phyloP scores from a whole-genome alignment of 768 basidiomycete genomes.

The Lactifluus volemus region DNA sequence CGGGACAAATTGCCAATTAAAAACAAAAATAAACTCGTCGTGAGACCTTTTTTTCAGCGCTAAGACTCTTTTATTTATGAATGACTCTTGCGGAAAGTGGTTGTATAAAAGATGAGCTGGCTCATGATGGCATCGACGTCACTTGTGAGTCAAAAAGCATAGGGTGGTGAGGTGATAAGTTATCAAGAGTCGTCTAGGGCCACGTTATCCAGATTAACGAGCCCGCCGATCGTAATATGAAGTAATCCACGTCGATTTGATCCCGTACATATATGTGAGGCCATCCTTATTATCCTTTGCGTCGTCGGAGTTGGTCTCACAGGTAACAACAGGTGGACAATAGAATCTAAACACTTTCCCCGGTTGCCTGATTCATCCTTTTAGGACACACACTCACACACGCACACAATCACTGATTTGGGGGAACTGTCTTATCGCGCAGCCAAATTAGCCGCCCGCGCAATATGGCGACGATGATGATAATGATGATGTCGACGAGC shows the following conservation, averaged over 20 bases:
- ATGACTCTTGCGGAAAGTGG: not conserved
- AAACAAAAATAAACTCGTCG: not conserved
- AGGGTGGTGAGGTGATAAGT: not conserved
- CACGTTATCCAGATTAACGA: not conserved
- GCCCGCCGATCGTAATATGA: slow-evolving; percentile 16
- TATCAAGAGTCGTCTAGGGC: not conserved
- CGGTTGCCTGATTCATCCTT: not conserved
- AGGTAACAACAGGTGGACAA: not conserved
- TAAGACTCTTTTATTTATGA: not conserved
- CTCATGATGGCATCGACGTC: not conserved
- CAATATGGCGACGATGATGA: not conserved
- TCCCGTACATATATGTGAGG: not conserved
- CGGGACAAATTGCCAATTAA: not conserved
- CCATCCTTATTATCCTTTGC: not conserved
- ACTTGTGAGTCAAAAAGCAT: not conserved
- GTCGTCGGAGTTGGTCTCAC: not conserved
- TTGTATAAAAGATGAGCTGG: no score
- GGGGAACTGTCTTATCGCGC: not conserved
- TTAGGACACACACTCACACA: not conserved
- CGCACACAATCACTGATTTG: not conserved
- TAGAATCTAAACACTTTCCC: not conserved
- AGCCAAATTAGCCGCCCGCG: not conserved
- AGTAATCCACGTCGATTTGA: not conserved
- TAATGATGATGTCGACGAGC: not conserved
- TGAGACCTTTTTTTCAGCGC: not conserved